Conservation (phyloP, 345 rosid genomes). For the Litchi chinensis region DNA sequence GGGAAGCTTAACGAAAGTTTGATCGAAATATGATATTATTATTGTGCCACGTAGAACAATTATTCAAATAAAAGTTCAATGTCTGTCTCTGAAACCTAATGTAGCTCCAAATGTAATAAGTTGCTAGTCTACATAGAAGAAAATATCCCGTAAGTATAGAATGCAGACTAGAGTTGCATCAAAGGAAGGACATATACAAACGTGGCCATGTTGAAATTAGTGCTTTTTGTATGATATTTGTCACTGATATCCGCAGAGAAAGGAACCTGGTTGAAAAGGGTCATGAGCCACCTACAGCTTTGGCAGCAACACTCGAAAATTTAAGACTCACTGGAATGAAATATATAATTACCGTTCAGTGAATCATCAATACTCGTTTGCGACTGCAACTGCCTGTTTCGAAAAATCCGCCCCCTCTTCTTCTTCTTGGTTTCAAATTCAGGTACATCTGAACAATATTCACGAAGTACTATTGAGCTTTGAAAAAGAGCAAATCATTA, state of each 20-base stretch:
- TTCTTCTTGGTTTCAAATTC: slow-evolving; percentile 47
- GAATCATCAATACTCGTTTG: slow-evolving; percentile 34
- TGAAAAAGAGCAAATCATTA: too few relatives aligned
- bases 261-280: slow-evolving; percentile 5
- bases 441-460: slow-evolving; percentile 43
- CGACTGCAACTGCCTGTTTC: slow-evolving; percentile 40
- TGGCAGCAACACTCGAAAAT: background rate
- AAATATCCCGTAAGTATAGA: background rate
- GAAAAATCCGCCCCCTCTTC: slow-evolving; percentile 42
- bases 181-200: slow-evolving; percentile 23
- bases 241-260: slow-evolving; percentile 2
- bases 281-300: slow-evolving; percentile 8
- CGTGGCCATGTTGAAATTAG: slow-evolving; percentile 7
- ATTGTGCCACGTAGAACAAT: too few relatives aligned
- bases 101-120: background rate
- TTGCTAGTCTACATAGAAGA: background rate
- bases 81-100: background rate
- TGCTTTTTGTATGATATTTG: background rate
- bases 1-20: too few relatives aligned
- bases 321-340: background rate
- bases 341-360: background rate
- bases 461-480: background rate
- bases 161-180: slow-evolving; percentile 10
- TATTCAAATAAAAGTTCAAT: too few relatives aligned
- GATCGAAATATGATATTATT: too few relatives aligned